Evolutionary conservation across 2,329 filamentous ascomycete genomes (phyloP), one percentile per base, ranked within the genome.

Genomic region (Epichloe scottii): DNA sequence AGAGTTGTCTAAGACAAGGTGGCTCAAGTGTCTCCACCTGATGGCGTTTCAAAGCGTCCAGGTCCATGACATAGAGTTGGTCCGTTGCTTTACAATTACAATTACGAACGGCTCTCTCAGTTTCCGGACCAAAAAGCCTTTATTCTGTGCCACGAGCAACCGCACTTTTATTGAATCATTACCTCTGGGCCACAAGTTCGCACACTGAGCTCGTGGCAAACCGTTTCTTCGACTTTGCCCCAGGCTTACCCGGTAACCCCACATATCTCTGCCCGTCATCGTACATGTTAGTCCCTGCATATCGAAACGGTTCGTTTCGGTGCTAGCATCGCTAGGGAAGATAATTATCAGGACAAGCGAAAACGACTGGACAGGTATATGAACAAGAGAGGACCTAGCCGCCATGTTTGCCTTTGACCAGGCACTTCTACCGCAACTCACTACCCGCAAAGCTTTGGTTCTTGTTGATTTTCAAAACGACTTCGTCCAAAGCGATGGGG

Each of bases 391-490:
- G 33, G 7, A 30, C 5, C 14, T 41, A 10, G 21, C 40, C 48
- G 48, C 50, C 54, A 78, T 79, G 69, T 79, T 83, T 60, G 63
- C 75, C 54, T 79, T 83, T 63, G 76, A 81, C 58, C 67, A 72
- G 39, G 65, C 74, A 44, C 69, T 72, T 37, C 69, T 84, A 19
- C 81, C 81, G 11, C 68, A 76, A 46, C 66, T 84, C 49, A 71
- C 68, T 33, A 79, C 79, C 8, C 75, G 81, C 48, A 79, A 78
- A 68, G 91, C 88, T 1, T 74, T 98, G 42, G 72, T 97, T 19
- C 71, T 94, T 17, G 76, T 96, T 56, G 91, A 95, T 61, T 79
- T 95, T 37, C 93, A 97, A 63, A 89, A 94, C 60, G 91, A 96
- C 65, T 95, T 97, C 61, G 70, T 94, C 52, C 75, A 80, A 6